Conservation (phyloP, 1,139 yeast genomes). For the Hansenula anomala region DNA sequence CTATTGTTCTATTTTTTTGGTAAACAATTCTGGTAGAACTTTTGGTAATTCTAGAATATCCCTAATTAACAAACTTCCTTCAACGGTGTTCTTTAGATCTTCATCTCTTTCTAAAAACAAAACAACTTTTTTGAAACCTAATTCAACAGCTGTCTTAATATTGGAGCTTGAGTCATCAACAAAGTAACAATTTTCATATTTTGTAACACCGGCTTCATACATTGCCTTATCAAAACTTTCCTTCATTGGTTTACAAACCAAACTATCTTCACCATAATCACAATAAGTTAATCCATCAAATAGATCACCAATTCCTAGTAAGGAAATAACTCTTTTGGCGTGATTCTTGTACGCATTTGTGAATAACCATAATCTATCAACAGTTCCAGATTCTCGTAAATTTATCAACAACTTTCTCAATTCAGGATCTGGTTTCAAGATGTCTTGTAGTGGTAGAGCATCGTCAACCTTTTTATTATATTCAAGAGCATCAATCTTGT, state of each 20-base stretch:
- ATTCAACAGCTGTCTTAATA: constrained; percentile 37
- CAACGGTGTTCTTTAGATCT: constrained; percentile 27
- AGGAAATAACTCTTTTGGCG: constrained; percentile 68
- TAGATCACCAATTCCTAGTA: constrained; percentile 82
- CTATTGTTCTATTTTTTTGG: constrained; percentile 3
- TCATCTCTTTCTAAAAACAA: constrained; percentile 36
- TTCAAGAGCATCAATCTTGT: constrained; percentile 81
- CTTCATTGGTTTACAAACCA: constrained; percentile 84
- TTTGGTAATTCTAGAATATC: constrained; percentile 42
- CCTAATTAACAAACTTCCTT: constrained; percentile 39
- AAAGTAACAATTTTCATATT: constrained; percentile 50
- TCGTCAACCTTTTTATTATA: constrained; percentile 90
- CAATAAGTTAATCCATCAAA: constrained; percentile 94
- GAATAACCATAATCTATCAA: constrained; percentile 73
- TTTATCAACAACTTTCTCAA: constrained; percentile 47
- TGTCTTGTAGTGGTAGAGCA: constrained; percentile 76
- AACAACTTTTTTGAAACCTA: constrained; percentile 39
- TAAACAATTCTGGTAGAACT: constrained; percentile 45
- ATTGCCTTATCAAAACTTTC: constrained; percentile 54
- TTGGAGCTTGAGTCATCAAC: constrained; percentile 81
- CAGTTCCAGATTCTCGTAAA: constrained; percentile 40
- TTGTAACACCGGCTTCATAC: constrained; percentile 48
- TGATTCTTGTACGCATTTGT: constrained; percentile 94
- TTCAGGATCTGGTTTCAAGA: constrained; percentile 54
- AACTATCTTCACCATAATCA: constrained; percentile 64